Evolutionary conservation across 768 basidiomycete genomes (phyloP).

Genomic region (Psilocybe azurescens): DNA sequence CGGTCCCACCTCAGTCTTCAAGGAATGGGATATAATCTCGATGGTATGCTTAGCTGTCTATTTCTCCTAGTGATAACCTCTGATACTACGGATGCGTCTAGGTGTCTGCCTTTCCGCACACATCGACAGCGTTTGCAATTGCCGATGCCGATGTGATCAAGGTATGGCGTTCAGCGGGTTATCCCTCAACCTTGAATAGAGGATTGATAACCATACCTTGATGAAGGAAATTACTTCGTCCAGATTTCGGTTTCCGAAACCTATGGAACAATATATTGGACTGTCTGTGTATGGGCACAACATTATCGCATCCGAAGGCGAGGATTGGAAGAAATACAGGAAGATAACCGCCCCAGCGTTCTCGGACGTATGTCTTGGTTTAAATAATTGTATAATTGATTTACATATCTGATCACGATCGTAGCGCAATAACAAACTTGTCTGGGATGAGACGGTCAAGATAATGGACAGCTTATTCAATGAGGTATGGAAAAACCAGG

Average conservation of each 20-base stretch:
- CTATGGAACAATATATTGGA: conserved; percentile 11
- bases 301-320: conserved; percentile 63
- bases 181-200: too few species aligned
- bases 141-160: conserved; percentile 9
- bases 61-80: not conserved
- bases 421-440: too few species aligned
- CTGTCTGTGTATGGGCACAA: conserved; percentile 61
- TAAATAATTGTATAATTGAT: too few species aligned
- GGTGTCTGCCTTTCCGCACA: not conserved
- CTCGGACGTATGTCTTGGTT: conserved; percentile 57
- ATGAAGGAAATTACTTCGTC: conserved; percentile 20
- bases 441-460: too few species aligned
- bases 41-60: not conserved
- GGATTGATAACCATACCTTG: too few species aligned
- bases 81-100: not conserved
- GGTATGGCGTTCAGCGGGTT: not conserved
- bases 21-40: conserved; percentile 9
- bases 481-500: too few species aligned
- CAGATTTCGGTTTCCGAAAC: conserved; percentile 22
- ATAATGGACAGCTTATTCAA: too few species aligned
- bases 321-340: conserved; percentile 67
- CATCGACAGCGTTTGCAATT: not conserved
- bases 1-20: not conserved
- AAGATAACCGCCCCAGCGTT: conserved; percentile 66
- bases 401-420: too few species aligned